Conservation (phyloP, 1,284 basidiomycete species). For the Cryptococcus hybrid region DNA sequence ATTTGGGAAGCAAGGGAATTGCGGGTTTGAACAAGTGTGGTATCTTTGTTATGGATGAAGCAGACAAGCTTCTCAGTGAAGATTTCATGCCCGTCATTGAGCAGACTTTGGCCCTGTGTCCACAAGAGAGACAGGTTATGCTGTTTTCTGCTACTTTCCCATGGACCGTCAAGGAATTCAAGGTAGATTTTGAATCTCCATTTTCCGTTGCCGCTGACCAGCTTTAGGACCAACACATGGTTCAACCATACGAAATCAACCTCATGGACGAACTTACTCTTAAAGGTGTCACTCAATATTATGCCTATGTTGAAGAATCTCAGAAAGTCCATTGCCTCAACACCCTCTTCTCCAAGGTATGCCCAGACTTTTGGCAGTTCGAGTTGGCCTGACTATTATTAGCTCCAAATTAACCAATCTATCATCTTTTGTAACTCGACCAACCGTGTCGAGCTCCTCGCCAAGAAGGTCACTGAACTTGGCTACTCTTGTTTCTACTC, state of each 20-base stretch:
- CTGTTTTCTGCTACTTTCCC: slow-evolving; percentile 99
- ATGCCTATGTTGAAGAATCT: slow-evolving; percentile 97
- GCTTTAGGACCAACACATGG: slow-evolving; percentile 92
- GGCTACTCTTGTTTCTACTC: slow-evolving; percentile 99
- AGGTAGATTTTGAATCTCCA: slow-evolving; percentile 56
- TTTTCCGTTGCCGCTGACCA: slow-evolving; percentile 5
- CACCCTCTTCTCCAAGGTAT: slow-evolving; percentile 38
- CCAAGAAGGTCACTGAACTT: slow-evolving; percentile 98
- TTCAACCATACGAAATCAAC: slow-evolving; percentile 94
- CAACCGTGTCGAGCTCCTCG: slow-evolving; percentile 97
- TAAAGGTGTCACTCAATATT: slow-evolving; percentile 98
- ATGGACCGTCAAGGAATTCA: slow-evolving; percentile 98
- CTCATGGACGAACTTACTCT: slow-evolving; percentile 99
- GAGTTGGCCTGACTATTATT: slow-evolving; percentile 11
- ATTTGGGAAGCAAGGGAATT: slow-evolving; percentile 89
- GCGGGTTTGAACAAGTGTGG: slow-evolving; percentile 93
- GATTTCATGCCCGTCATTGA: slow-evolving; percentile 99
- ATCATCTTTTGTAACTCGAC: slow-evolving; percentile 99
- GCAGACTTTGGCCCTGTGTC: slow-evolving; percentile 83
- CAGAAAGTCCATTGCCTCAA: slow-evolving; percentile 93
- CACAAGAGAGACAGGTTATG: slow-evolving; percentile 92
- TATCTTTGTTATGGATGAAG: slow-evolving; percentile 99
- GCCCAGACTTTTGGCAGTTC: not conserved
- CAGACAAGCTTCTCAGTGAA: slow-evolving; percentile 94
- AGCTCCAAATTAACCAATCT: slow-evolving; percentile 99